Evolutionary conservation across 768 basidiomycete genomes (phyloP), one percentile per base, ranked within the genome.

Genomic region (Hericium alpestre): DNA sequence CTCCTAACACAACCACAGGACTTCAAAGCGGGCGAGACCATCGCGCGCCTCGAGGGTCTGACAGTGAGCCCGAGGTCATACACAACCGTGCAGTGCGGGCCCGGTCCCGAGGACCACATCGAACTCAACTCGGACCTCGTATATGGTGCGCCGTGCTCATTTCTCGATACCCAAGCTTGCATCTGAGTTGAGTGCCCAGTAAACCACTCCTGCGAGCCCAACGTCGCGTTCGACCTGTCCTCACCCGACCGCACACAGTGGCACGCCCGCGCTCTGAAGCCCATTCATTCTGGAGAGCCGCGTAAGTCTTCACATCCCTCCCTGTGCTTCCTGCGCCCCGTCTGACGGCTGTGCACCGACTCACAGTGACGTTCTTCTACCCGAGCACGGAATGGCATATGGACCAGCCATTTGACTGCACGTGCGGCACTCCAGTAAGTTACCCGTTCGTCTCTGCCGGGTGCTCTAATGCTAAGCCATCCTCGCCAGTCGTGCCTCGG

Each of bases 341-440:
- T 50, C 46, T 57, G 13, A 59, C 16, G 49, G 48, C 38, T 4
- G 37, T 38, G 54, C n/a, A 32, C 49, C 54, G 23, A 51, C 16
- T 23, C 37, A 5, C 25, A 69, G 72, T 84, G 55, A 80, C 78
- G 2, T 84, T 78, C 64, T 85, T 84, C 65, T 84, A 85, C 65
- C 84, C 83, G 16, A 79, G 76, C 62, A 85, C 81, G 15, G 83
- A 86, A 64, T 86, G 83, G 83, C 75, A 80, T 49, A 84, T 85
- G 82, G 80, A 74, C 18, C 80, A 81, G 63, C 73, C 78, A 0
- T 86, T 86, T 65, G 67, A 71, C 12, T 85, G 83, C 66, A 58
- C 67, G 40, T 85, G 84, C 66, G 73, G 71, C 9, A 52, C 58
- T 0, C 38, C 15, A 9, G 58, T 59, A 27, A 52, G 56, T 2